A percentile compares a stretch with the other conserved stretches of the same genome.
phyloP scores from a whole-genome alignment of 192 early-diverging fungal genomes.

The Coemansia sp. region DNA sequence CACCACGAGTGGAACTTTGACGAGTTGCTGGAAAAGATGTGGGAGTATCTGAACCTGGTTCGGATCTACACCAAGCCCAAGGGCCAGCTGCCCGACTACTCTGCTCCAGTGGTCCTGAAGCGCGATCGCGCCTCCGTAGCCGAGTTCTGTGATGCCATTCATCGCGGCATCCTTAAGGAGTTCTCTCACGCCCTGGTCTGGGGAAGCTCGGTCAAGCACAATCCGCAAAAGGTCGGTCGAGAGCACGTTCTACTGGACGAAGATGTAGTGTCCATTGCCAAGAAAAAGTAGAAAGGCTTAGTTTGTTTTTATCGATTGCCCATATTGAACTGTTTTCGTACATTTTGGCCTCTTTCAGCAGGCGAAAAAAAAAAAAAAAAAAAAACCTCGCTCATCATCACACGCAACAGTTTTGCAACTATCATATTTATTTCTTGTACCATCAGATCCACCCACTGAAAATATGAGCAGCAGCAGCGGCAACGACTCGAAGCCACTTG shows the following conservation, averaged over 20 bases:
- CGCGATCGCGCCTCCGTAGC: slow-evolving; percentile 68
- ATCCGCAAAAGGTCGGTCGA: slow-evolving; percentile 97
- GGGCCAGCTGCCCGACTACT: slow-evolving; percentile 94
- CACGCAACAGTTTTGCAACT: not conserved
- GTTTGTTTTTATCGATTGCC: not conserved
- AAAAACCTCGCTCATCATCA: not conserved
- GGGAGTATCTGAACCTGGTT: slow-evolving; percentile 75
- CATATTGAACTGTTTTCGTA: not conserved
- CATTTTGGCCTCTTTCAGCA: not conserved
- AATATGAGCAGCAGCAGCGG: slow-evolving; percentile 14
- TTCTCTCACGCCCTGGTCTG: slow-evolving; percentile 95
- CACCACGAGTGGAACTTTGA: slow-evolving; percentile 97
- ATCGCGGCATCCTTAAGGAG: slow-evolving; percentile 88
- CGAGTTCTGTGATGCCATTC: slow-evolving; percentile 97
- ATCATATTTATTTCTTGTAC: not conserved
- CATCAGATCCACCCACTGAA: not conserved
- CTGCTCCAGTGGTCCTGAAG: slow-evolving; percentile 87
- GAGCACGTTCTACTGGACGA: slow-evolving; percentile 90
- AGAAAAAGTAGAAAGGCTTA: slow-evolving; percentile 44
- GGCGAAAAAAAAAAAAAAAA: not conserved
- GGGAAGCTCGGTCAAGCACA: slow-evolving; percentile 94
- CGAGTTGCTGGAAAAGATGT: slow-evolving; percentile 85
- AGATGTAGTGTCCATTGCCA: slow-evolving; percentile 94
- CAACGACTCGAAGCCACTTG: slow-evolving; percentile 5
- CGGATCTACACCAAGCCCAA: slow-evolving; percentile 93